phyloP scores from a whole-genome alignment of 2,329 filamentous ascomycete species.

The Lasiodiplodia sp. region DNA sequence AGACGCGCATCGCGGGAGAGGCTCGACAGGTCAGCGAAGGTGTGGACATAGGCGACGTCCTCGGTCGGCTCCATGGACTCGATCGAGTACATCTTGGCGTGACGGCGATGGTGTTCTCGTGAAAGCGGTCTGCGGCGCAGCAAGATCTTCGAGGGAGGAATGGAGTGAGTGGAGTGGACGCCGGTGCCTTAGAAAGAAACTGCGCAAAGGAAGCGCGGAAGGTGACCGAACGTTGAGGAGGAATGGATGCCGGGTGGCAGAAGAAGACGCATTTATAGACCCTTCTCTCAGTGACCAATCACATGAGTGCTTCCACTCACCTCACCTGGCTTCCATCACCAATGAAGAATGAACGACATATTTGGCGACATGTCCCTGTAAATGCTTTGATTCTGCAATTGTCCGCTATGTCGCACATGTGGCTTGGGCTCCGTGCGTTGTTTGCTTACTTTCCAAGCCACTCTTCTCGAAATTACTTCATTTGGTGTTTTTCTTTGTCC shows the following conservation, averaged over 20 bases:
- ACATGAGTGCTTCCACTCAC: not conserved
- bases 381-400: not conserved
- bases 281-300: not conserved
- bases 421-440: not conserved
- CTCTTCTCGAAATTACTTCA: too few relatives aligned
- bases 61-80: not conserved
- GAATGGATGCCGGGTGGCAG: not conserved
- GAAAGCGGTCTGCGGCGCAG: not conserved
- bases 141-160: not conserved
- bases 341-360: not conserved
- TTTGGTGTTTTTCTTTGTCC: too few relatives aligned
- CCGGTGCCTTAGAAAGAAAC: too few relatives aligned
- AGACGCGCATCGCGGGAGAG: not conserved
- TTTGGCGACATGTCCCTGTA: not conserved
- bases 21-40: not conserved
- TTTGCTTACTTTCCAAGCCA: not conserved
- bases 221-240: not conserved
- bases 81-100: not conserved
- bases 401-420: not conserved
- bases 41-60: not conserved
- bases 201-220: not conserved
- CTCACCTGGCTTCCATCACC: not conserved
- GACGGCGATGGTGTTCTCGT: not conserved
- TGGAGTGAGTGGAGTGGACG: not conserved
- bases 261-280: not conserved